These are phyloP conservation scores for Pleurotus sapidus DNA, from an alignment of 768 basidiomycete species.

Conservation along the genomic window DNA sequence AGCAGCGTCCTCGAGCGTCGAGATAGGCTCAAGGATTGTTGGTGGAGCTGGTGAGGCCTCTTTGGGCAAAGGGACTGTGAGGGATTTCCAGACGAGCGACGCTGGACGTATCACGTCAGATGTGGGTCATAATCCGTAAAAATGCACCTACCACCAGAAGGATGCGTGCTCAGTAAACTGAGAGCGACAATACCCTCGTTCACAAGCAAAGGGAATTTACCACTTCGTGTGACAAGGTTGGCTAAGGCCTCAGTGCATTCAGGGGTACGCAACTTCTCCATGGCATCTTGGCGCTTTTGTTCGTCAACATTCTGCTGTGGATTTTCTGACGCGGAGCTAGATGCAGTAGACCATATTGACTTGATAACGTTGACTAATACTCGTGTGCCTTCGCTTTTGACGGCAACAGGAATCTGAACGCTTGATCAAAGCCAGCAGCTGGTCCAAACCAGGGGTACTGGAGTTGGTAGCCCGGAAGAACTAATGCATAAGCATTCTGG, in stretches of 20 bases:
- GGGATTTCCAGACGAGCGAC: constrained; percentile 56
- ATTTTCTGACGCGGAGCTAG: constrained; percentile 16
- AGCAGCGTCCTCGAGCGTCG: too few species aligned
- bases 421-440: constrained; percentile 70
- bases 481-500: constrained; percentile 47
- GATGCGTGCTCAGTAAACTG: constrained; percentile 68
- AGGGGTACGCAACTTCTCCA: constrained; percentile 46
- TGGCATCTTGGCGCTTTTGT: constrained; percentile 48
- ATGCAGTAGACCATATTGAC: constrained; percentile 59
- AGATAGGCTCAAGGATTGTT: too few species aligned
- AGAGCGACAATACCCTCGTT: constrained; percentile 88
- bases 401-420: constrained; percentile 79
- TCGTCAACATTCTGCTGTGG: constrained; percentile 23
- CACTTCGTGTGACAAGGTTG: constrained; percentile 71
- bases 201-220: constrained; percentile 78
- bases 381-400: constrained; percentile 89
- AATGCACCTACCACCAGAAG: constrained; percentile 54
- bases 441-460: constrained; percentile 52
- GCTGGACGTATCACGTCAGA: constrained; percentile 36
- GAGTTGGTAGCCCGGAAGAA: constrained; percentile 39
- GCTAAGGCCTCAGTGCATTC: constrained; percentile 62
- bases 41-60: constrained; percentile 27
- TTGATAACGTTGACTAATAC: constrained; percentile 84
- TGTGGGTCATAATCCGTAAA: constrained; percentile 3
- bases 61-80: constrained; percentile 47